Evolutionary conservation across 108 stramenopile genomes (phyloP).

Genomic region (Pseudonitzschia multiseries): DNA sequence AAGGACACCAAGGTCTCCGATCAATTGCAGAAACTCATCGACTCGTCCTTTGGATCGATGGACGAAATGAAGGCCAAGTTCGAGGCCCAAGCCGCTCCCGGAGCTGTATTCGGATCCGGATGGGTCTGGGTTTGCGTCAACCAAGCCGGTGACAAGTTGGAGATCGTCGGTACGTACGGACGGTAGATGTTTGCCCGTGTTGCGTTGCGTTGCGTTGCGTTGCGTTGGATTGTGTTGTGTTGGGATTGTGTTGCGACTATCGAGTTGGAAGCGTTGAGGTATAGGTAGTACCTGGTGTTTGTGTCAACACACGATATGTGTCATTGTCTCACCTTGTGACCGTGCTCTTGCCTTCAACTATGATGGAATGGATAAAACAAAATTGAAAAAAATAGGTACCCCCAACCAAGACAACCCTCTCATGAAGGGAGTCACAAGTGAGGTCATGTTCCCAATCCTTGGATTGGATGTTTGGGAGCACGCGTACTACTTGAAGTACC

Average conservation of each 20-base stretch:
- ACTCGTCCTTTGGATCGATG: slow-evolving; percentile 83
- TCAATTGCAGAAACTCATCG: slow-evolving; percentile 74
- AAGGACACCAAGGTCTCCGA: slow-evolving; percentile 85
- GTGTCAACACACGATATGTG: too few relatives aligned
- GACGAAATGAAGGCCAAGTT: slow-evolving; percentile 90
- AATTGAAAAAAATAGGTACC: slow-evolving; percentile 29
- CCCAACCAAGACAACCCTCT: slow-evolving; percentile 98
- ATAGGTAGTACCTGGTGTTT: too few relatives aligned
- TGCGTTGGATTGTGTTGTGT: too few relatives aligned
- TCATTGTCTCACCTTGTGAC: too few relatives aligned
- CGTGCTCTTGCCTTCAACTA: too few relatives aligned
- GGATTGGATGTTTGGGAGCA: slow-evolving; percentile 99
- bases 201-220: too few relatives aligned
- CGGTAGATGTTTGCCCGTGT: too few relatives aligned
- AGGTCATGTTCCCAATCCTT: slow-evolving; percentile 94
- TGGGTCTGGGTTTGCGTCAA: slow-evolving; percentile 97
- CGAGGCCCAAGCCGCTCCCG: slow-evolving; percentile 87
- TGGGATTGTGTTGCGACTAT: too few relatives aligned
- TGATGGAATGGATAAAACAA: too few relatives aligned
- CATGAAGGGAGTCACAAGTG: slow-evolving; percentile 91
- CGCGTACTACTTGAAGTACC: slow-evolving; percentile 98
- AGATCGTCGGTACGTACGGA: slow-evolving; percentile 71
- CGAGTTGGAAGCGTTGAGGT: too few relatives aligned
- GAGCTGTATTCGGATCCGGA: slow-evolving; percentile 93
- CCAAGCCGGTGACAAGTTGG: slow-evolving; percentile 74